Conservation (phyloP, 345 rosid species). For the Carallia pectinifolia region DNA sequence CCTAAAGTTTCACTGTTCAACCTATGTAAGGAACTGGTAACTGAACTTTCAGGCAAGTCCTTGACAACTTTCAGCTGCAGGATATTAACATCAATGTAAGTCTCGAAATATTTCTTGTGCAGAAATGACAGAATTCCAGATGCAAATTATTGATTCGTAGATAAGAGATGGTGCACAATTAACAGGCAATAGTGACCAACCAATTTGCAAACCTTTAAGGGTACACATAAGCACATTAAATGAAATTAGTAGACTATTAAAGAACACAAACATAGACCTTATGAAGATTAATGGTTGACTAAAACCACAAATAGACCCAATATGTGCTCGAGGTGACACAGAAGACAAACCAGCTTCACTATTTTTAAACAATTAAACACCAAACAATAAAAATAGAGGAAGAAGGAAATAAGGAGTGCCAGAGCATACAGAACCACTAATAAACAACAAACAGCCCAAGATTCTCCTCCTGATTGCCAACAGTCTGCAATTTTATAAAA, state of each 20-base stretch:
- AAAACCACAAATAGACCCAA: not conserved
- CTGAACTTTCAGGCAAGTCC: constrained; percentile 48
- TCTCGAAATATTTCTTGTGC: constrained; percentile 11
- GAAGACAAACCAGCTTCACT: not conserved
- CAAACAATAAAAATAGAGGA: not conserved
- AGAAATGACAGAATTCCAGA: constrained; percentile 3
- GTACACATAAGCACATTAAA: not conserved
- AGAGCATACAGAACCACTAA: not conserved
- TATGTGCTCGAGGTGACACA: not conserved
- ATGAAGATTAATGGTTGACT: not conserved
- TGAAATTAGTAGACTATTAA: not conserved
- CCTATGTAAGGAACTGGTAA: constrained; percentile 23
- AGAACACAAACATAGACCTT: not conserved
- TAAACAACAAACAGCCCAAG: not conserved
- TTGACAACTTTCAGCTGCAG: constrained; percentile 56
- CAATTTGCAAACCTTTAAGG: not conserved
- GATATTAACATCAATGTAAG: constrained; percentile 25
- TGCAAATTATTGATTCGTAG: not conserved
- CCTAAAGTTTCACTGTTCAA: constrained; percentile 33
- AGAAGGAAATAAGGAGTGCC: not conserved
- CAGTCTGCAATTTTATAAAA: not conserved
- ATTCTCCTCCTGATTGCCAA: not conserved
- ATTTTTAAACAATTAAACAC: no score
- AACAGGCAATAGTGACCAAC: not conserved
- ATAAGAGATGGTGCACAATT: not conserved